Evolutionary conservation across 164 flowering plant species (phyloP).

Genomic region (Macadamia integrifolia): DNA sequence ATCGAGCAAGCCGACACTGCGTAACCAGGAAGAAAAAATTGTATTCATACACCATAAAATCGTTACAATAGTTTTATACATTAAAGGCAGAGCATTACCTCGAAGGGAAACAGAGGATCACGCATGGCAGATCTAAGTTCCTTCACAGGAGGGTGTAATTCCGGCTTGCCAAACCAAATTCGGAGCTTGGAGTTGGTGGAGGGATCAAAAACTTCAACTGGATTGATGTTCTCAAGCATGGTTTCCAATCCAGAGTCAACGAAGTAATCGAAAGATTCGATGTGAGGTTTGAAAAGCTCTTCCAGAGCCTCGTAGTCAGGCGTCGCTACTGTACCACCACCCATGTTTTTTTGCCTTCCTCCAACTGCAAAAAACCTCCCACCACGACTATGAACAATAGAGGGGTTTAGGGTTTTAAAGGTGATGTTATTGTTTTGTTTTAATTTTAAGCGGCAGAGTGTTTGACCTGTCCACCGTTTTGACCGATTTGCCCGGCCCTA

Average conservation of each 20-base stretch:
- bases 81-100: constrained; percentile 28
- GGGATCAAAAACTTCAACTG: constrained; percentile 42
- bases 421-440: too few relatives aligned
- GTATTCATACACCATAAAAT: neutral
- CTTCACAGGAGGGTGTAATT: constrained; percentile 41
- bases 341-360: neutral
- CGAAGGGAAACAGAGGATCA: constrained; percentile 39
- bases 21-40: constrained; percentile 5
- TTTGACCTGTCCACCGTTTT: too few relatives aligned
- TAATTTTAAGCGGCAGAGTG: too few relatives aligned
- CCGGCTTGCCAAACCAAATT: constrained; percentile 47
- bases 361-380: too few relatives aligned
- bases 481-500: too few relatives aligned
- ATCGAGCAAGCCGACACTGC: constrained; percentile 82
- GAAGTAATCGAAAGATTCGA: constrained; percentile 72
- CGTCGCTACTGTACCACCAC: neutral
- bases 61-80: neutral
- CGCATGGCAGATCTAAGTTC: constrained; percentile 15
- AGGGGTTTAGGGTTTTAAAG: too few relatives aligned
- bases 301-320: constrained; percentile 31
- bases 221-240: constrained; percentile 38
- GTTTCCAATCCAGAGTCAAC: constrained; percentile 46
- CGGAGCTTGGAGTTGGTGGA: constrained; percentile 31
- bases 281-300: constrained; percentile 65
- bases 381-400: too few relatives aligned